These are phyloP conservation scores for Camellia lanceoleosa DNA, from an alignment of 148 eudicot species.

Conservation along the genomic window DNA sequence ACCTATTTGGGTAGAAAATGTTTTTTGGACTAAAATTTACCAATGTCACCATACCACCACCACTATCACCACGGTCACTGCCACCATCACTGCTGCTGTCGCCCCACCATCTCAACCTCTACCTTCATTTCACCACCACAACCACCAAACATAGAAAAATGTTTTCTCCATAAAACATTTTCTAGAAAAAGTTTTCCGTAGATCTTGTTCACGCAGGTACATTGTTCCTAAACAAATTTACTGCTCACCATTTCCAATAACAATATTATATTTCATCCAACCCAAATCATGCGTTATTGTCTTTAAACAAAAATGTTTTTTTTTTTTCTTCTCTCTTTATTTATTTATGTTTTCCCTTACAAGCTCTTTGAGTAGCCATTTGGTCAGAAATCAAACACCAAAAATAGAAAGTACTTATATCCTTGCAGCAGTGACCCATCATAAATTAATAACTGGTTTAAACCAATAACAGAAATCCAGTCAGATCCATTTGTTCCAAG, in stretches of 20 bases:
- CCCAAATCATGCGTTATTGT: not conserved
- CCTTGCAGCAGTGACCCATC: not conserved
- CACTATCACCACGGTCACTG: too few relatives aligned
- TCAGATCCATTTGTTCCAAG: not conserved
- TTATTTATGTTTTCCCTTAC: not conserved
- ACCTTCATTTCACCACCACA: too few relatives aligned
- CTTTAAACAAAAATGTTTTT: not conserved
- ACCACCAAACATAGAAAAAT: too few relatives aligned
- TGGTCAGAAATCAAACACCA: not conserved
- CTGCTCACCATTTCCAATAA: not conserved
- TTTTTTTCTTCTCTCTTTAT: not conserved
- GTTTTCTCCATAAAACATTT: too few relatives aligned
- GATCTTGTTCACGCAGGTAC: not conserved
- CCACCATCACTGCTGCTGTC: too few relatives aligned
- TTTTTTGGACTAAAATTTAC: too few relatives aligned
- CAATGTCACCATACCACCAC: too few relatives aligned
- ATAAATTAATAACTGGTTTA: not conserved
- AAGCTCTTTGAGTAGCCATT: not conserved
- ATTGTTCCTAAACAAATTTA: not conserved
- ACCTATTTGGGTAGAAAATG: too few relatives aligned
- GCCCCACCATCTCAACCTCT: too few relatives aligned
- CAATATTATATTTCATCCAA: not conserved
- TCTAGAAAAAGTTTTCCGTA: too few relatives aligned
- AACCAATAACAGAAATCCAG: slow-evolving; percentile 3
- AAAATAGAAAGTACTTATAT: not conserved